Base-by-base conservation (phyloP, 345 rosid species). In the Capsella bursapastoris region DNA sequence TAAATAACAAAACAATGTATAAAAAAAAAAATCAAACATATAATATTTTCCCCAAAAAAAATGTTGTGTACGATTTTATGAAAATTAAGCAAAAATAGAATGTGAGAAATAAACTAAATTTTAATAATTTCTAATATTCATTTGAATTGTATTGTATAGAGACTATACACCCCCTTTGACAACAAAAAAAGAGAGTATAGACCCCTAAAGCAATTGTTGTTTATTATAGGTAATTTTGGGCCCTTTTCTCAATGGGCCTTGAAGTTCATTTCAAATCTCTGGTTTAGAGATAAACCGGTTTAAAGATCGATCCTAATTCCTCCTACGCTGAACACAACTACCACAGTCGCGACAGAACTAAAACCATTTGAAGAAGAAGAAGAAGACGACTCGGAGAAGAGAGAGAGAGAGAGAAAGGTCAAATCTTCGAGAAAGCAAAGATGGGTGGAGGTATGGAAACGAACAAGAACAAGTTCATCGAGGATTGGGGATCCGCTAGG, bases 371-470 rank as follows among this genome's bases (percentile, higher is more conserved):
- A n/a, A 6, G 50, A 43, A 43, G 49, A 43, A 43, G 49, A 43
- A 43, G 45, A 6, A n/a, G 50, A 45, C 14, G 49, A 44, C 2
- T 72, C 62, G 55, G 75, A 41, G 77, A 51, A 48, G 51, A 56
- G 55, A 16, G 15, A 14, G 41, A 37, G 41, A 37, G 40, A 35
- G 8, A 7, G 9, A 34, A 47, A 9, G 53, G 70, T 16, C 47
- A 61, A 68, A 38, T 38, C 64, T 1, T 27, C 43, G 67, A 34
- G 57, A 52, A 52, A 69, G 40, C 53, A 29, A 82, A 80, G 66
- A 92, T 93, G 98, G 93, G 90, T 8, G 98, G 97, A 74, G 97
- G 99, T 45, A 95, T 90, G 99, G 97, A 90, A 64, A 49, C 90
- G 5, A 86, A 89, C 88, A 95, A 88, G 88, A 95, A 95, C 83